phyloP scores from a whole-genome alignment of 2,329 filamentous ascomycete genomes.

The Monilinia fructigena region DNA sequence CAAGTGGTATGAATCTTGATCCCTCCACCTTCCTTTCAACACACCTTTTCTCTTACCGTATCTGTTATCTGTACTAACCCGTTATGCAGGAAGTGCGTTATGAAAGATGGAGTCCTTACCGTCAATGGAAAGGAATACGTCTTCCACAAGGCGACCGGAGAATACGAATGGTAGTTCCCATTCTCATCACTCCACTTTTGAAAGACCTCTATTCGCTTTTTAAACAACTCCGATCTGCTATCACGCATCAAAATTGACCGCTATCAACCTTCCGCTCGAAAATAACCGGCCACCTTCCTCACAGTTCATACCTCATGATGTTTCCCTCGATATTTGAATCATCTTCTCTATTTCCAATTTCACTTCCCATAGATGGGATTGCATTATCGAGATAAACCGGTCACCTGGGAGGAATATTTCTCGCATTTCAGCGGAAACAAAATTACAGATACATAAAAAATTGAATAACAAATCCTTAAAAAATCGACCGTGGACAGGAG shows the following conservation, averaged over 20 bases:
- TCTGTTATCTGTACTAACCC: conserved; percentile 12
- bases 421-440: background rate
- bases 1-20: conserved; percentile 65
- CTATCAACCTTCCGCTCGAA: background rate
- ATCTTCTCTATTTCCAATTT: background rate
- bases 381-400: conserved; percentile 11
- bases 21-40: background rate
- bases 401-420: background rate
- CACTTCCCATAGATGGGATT: conserved; percentile 11
- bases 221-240: background rate
- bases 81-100: conserved; percentile 79
- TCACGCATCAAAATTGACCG: background rate
- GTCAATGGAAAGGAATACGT: conserved; percentile 95
- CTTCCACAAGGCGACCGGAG: conserved; percentile 95
- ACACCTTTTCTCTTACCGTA: conserved; percentile 7
- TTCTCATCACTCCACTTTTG: background rate
- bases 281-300: background rate
- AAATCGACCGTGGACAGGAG: background rate
- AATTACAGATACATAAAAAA: background rate
- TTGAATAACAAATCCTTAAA: background rate
- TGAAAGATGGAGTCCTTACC: conserved; percentile 94
- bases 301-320: background rate
- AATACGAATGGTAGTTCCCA: conserved; percentile 84
- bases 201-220: background rate
- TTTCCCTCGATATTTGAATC: background rate